These are phyloP conservation scores for Paraphoma sp. DNA, from an alignment of 2,329 filamentous ascomycete genomes.

Conservation along the genomic window DNA sequence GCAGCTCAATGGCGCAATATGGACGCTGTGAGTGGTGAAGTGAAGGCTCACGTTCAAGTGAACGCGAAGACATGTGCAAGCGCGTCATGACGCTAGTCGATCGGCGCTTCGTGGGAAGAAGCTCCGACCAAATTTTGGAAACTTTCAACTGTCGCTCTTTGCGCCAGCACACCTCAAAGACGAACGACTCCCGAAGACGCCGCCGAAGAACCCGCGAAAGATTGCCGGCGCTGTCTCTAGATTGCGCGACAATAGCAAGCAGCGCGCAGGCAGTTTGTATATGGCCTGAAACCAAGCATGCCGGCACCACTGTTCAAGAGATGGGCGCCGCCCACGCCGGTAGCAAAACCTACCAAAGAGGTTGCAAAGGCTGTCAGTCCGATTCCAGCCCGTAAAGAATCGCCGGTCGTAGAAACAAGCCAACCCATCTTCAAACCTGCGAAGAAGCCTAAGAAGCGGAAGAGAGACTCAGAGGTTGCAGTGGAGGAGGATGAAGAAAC, in stretches of 20 bases:
- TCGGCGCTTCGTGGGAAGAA: conserved; percentile 31
- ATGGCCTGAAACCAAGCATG: conserved; percentile 42
- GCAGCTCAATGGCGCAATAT: conserved; percentile 18
- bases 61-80: conserved; percentile 3
- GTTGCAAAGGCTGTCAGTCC: background rate
- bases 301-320: conserved; percentile 55
- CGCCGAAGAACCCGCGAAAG: no score
- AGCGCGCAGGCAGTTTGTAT: no score
- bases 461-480: conserved; percentile 32
- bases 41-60: conserved; percentile 4
- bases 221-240: no score
- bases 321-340: conserved; percentile 52
- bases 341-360: background rate
- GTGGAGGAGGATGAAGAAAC: conserved; percentile 33
- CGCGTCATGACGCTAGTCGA: conserved; percentile 24
- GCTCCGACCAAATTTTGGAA: conserved; percentile 40
- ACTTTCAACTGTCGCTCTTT: conserved; percentile 14
- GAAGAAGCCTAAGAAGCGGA: conserved; percentile 46
- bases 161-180: background rate
- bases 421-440: conserved; percentile 18
- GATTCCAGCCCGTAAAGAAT: conserved; percentile 1
- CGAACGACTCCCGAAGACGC: background rate
- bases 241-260: no score
- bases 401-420: conserved; percentile 1
- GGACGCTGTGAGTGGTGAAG: background rate